phyloP scores from a whole-genome alignment of 176 grass and related monocot genomes.

The Chloris gayana region DNA sequence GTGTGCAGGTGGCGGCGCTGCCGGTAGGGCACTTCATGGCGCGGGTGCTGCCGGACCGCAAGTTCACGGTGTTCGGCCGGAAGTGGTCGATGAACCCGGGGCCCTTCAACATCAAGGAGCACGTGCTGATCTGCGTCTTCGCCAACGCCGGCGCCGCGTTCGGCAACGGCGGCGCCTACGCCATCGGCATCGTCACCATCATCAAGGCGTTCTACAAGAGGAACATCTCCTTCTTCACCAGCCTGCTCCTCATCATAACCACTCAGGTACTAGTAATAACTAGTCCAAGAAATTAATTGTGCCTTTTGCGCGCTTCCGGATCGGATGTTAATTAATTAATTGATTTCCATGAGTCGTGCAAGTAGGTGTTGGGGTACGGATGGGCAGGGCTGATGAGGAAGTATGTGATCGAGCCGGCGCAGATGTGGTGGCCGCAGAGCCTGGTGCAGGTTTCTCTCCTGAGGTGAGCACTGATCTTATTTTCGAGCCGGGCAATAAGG shows the following conservation, averaged over 20 bases:
- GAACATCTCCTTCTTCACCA: slow-evolving; percentile 57
- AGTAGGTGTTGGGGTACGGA: slow-evolving; percentile 77
- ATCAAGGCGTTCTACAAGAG: slow-evolving; percentile 69
- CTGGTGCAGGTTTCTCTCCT: slow-evolving; percentile 91
- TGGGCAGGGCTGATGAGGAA: slow-evolving; percentile 95
- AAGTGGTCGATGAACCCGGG: slow-evolving; percentile 65
- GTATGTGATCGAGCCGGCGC: slow-evolving; percentile 88
- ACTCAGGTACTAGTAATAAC: slow-evolving; percentile 50
- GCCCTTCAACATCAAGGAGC: slow-evolving; percentile 82
- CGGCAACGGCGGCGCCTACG: slow-evolving; percentile 70
- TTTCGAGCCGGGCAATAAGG: too few relatives aligned
- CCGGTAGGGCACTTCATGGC: slow-evolving; percentile 65
- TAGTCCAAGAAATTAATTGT: neutral
- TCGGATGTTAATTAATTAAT: too few relatives aligned
- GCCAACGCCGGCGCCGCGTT: slow-evolving; percentile 76
- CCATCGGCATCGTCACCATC: slow-evolving; percentile 56
- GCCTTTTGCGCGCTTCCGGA: neutral
- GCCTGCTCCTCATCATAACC: slow-evolving; percentile 60
- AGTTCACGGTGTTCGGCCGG: slow-evolving; percentile 38
- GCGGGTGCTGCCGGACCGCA: slow-evolving; percentile 40
- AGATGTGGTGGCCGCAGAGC: slow-evolving; percentile 87
- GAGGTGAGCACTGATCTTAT: too few relatives aligned
- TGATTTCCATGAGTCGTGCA: neutral
- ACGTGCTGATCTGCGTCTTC: slow-evolving; percentile 70
- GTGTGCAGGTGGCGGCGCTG: slow-evolving; percentile 55